Conservation (phyloP, 1,284 basidiomycete species). For the Crepidotus sp. region DNA sequence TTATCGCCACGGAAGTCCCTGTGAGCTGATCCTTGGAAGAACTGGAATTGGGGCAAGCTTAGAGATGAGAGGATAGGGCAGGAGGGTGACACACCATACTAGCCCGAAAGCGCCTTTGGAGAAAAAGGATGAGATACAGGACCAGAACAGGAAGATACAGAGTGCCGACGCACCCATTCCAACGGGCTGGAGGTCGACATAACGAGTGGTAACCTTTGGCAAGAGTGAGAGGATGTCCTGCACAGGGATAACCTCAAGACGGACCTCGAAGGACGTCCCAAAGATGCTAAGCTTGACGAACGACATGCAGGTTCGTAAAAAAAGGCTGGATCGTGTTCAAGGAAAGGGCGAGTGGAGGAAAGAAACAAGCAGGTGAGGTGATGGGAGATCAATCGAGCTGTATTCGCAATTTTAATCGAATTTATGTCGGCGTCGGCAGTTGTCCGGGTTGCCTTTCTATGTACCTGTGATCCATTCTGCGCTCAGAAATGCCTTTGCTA, state of each 20-base stretch:
- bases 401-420: neutral
- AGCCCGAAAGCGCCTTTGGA: conserved; percentile 82
- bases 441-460: neutral
- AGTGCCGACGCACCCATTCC: conserved; percentile 78
- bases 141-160: conserved; percentile 18
- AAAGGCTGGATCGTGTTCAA: conserved; percentile 13
- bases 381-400: neutral
- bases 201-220: conserved; percentile 86
- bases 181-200: conserved; percentile 99
- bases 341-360: conserved; percentile 9
- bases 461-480: no score
- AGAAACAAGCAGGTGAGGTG: neutral
- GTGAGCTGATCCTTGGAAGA: conserved; percentile 98
- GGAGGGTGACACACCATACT: conserved; percentile 63
- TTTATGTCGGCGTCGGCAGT: neutral
- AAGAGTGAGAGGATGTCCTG: conserved; percentile 13
- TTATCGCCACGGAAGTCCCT: conserved; percentile 90
- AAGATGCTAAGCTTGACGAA: conserved; percentile 99
- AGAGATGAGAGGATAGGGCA: conserved; percentile 7
- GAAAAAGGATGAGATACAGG: conserved; percentile 8
- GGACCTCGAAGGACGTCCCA: conserved; percentile 85
- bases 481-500: neutral
- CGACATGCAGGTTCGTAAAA: conserved; percentile 44
- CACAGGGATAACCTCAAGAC: conserved; percentile 26
- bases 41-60: conserved; percentile 32